Evolutionary conservation across 2,329 filamentous ascomycete species (phyloP).

Genomic region (Kalaharituber pfeilii): DNA sequence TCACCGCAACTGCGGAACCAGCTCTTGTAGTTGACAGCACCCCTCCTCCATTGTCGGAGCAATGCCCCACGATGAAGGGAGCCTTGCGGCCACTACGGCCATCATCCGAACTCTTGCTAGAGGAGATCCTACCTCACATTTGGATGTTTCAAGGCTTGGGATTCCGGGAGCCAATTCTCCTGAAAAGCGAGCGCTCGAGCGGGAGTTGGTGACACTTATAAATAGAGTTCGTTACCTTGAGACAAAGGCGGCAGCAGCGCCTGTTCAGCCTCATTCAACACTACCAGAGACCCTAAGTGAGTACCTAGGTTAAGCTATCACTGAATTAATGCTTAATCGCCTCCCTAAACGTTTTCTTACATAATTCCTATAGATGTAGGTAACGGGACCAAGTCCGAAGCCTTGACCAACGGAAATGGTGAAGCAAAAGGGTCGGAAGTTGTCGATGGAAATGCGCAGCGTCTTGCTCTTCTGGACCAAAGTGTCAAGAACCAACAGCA

Average conservation of each 20-base stretch:
- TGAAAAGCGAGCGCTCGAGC: conserved; percentile 64
- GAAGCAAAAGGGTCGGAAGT: neutral
- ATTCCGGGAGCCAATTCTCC: conserved; percentile 59
- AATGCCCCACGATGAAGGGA: conserved; percentile 1
- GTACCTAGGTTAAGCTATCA: conserved; percentile 24
- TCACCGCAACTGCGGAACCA: neutral
- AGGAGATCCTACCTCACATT: conserved; percentile 9
- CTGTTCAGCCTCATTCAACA: conserved; percentile 29
- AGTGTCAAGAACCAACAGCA: neutral
- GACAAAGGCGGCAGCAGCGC: conserved; percentile 47
- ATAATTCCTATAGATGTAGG: neutral
- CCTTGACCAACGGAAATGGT: neutral
- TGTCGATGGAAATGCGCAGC: neutral
- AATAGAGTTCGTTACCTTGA: conserved; percentile 68
- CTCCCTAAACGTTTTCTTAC: neutral
- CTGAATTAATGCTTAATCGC: neutral
- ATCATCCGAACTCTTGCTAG: conserved; percentile 15
- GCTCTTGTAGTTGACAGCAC: neutral
- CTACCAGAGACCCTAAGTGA: conserved; percentile 74
- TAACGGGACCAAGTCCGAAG: neutral
- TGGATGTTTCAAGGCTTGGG: conserved; percentile 9
- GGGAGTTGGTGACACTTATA: conserved; percentile 63
- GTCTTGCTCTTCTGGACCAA: neutral
- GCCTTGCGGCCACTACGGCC: conserved; percentile 13
- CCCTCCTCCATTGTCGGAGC: neutral